Evolutionary conservation across 2,329 filamentous ascomycete genomes (phyloP), one percentile per base, ranked within the genome.

Genomic region (Pseudogymnoascus verrucosus): DNA sequence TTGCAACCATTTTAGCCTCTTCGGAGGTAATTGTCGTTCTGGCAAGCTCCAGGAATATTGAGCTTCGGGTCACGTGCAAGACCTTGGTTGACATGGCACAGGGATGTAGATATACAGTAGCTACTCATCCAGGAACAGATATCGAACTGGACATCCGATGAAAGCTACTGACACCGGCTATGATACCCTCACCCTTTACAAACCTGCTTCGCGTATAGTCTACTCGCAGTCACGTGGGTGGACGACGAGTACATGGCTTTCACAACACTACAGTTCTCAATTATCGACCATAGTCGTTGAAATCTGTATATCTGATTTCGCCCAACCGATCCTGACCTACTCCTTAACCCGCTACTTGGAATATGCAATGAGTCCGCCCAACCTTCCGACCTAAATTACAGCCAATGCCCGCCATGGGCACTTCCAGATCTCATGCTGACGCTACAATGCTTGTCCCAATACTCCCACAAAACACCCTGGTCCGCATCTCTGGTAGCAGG

Each of bases 281-380:
- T 34, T 54, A 19, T 31, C 47, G 26, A 31, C 4, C 47, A 54
- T 28, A 34, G 47, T 8, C 19, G 47, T 12, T 19, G n/a, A 54
- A 47, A 54, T 54, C 47, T 54, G 47, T 54, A 51, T 51, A 31
- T 54, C 47, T 31, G 47, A 54, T 54, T 34, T 54, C 47, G 47
- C 26, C 8, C 26, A 31, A 31, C n/a, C 26, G 5, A 12, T 31
- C 47, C 26, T 54, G 47, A 12, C 47, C 47, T 54, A 54, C 47
- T 54, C 47, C 47, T 54, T 54, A 19, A 31, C 26, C 26, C 47
- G 47, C 47, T 31, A 31, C 47, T 31, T 54, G 47, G 47, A 54
- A 54, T 54, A 54, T 54, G 47, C 47, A 54, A 54, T 54, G 26
- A 54, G 47, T 54, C 47, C 47, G 47, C 47, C n/a, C n/a, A 28